phyloP scores from a whole-genome alignment of 805 yeast species.

The Wickerhamiella musiphila region DNA sequence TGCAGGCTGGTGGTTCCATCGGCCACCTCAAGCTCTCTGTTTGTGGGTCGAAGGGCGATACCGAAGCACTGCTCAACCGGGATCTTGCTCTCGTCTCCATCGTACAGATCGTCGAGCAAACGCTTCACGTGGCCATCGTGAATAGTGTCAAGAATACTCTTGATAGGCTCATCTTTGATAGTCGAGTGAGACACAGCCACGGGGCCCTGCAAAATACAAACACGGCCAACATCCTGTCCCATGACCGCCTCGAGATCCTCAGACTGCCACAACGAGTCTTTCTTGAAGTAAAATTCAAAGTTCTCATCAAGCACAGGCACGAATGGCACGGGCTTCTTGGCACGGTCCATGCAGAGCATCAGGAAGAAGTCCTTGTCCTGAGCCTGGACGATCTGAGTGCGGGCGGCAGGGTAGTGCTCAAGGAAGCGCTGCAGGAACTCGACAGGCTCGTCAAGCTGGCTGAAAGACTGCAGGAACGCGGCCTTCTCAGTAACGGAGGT shows the following conservation, averaged over 20 bases:
- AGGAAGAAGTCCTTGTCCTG: slow-evolving; percentile 92
- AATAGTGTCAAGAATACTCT: slow-evolving; percentile 70
- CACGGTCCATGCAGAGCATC: slow-evolving; percentile 61
- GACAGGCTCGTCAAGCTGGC: slow-evolving; percentile 47
- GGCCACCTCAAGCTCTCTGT: slow-evolving; percentile 23
- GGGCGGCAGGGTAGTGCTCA: slow-evolving; percentile 54
- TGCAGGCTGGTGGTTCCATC: neutral
- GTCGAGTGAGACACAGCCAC: slow-evolving; percentile 90
- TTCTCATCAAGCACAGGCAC: slow-evolving; percentile 89
- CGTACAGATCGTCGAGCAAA: slow-evolving; percentile 45
- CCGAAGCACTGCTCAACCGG: slow-evolving; percentile 87
- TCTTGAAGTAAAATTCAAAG: slow-evolving; percentile 92
- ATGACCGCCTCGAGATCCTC: slow-evolving; percentile 93
- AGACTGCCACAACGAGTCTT: slow-evolving; percentile 98
- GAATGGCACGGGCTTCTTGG: slow-evolving; percentile 94
- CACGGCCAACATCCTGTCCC: slow-evolving; percentile 90
- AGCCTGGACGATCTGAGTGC: slow-evolving; percentile 71
- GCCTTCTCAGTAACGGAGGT: slow-evolving; percentile 28
- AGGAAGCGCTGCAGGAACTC: slow-evolving; percentile 42
- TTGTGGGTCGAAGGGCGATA: slow-evolving; percentile 34
- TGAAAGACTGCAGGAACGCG: slow-evolving; percentile 60
- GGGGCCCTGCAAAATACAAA: slow-evolving; percentile 98
- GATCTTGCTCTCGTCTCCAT: slow-evolving; percentile 49
- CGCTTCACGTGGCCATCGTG: slow-evolving; percentile 76
- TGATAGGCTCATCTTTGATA: slow-evolving; percentile 80